Percentiles rank a stretch among this genome's conserved stretches.
Evolutionary conservation across 192 early-diverging fungal genomes (phyloP).

Genomic region (Globomyces pollinis-pini): DNA sequence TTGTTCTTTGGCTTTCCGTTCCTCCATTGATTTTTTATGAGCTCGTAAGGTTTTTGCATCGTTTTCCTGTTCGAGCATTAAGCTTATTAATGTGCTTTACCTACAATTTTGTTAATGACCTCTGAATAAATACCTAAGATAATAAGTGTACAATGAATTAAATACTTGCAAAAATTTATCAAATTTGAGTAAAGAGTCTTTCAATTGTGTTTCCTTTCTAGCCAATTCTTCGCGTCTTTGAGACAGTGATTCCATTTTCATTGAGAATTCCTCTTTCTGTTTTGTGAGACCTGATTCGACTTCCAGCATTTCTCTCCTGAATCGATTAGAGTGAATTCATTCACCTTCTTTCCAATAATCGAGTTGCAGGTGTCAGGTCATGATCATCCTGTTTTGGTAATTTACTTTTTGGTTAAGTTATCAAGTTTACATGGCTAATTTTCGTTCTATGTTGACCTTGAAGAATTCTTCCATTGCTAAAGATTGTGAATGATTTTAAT

Average conservation of each 20-base stretch:
- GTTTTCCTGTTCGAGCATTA: constrained; percentile 51
- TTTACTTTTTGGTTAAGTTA: constrained; percentile 24
- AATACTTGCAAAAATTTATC: constrained; percentile 57
- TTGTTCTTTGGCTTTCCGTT: constrained; percentile 44
- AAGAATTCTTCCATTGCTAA: constrained; percentile 43
- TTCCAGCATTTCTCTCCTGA: constrained; percentile 58
- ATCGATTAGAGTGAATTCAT: too few species aligned
- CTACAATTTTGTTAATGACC: not conserved
- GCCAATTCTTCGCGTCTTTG: constrained; percentile 50
- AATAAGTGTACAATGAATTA: not conserved
- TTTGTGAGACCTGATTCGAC: constrained; percentile 50
- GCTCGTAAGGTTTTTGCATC: constrained; percentile 60
- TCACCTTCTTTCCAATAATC: constrained; percentile 52
- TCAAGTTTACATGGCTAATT: constrained; percentile 39
- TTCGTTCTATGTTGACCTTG: constrained; percentile 44
- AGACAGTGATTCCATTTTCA: constrained; percentile 54
- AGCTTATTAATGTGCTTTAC: too few species aligned
- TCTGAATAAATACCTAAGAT: too few species aligned
- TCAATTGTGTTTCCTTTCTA: constrained; percentile 45
- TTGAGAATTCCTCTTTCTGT: constrained; percentile 59
- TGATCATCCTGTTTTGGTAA: constrained; percentile 52
- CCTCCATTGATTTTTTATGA: constrained; percentile 50
- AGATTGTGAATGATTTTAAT: too few species aligned
- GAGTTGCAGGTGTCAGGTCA: constrained; percentile 53
- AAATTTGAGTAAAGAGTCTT: constrained; percentile 52